Evolutionary conservation across 164 flowering plant genomes (phyloP), one percentile per base, ranked within the genome.

Genomic region (Berberis vulgaris): DNA sequence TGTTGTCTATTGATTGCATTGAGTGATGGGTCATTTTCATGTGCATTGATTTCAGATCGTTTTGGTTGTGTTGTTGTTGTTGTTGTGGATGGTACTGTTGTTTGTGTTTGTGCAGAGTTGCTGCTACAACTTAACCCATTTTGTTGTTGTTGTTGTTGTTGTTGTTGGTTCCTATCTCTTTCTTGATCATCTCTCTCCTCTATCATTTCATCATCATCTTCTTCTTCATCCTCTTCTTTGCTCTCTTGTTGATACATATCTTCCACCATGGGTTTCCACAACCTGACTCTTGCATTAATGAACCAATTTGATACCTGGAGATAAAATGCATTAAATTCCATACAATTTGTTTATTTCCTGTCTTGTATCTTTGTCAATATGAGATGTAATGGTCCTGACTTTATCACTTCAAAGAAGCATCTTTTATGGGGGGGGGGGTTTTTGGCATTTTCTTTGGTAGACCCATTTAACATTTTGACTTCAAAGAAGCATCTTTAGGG

Each of bases 181-280:
- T 71, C 75, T 26, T 26, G 26, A 26, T 26, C 26, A 26, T 62
- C 61, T 61, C 44, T 60, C 47, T 1, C 13, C 62, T 49, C 43
- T 7, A 26, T 57, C 38, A 41, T 57, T 49, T 45, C 26, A 26
- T 57, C 38, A 41, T 57, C 61, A 3, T 52, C 62, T 46, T 49
- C 62, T 46, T 49, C 52, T 6, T 82, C 80, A 4, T 10, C 72
- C 10, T 71, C 80, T 40, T 79, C 83, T 67, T 83, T 82, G 65
- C 77, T 60, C 44, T 90, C 97, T 65, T 83, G 89, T 53, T 81
- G 86, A 76, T 90, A 88, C 89, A 90, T 90, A 38, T 90, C 95
- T 68, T 90, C 97, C 43, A 90, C 92, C 97, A 90, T 90, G 71
- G 97, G 97, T 78, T 90, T 90, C 97, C 97, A 90, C 80, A 90